phyloP scores from a whole-genome alignment of 2,329 filamentous ascomycete species.

The Pestalotiopsis sp. region DNA sequence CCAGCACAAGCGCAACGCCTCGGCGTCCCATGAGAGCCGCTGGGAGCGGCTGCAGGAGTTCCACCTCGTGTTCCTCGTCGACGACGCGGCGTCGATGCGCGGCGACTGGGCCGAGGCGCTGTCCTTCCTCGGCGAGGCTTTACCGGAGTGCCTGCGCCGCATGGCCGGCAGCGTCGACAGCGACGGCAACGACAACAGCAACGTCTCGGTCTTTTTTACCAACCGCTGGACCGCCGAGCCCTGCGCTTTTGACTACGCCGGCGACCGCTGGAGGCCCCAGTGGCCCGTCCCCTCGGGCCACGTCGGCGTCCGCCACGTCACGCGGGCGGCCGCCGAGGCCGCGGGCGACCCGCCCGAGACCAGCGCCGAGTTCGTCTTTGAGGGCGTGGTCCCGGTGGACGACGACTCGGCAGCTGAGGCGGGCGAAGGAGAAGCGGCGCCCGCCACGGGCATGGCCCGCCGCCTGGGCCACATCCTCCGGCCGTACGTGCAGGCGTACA shows the following conservation, averaged over 20 bases:
- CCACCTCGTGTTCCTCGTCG: not conserved
- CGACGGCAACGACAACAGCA: too few species aligned
- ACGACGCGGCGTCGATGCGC: not conserved
- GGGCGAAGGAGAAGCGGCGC: not conserved
- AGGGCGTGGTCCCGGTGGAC: not conserved
- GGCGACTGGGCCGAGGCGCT: not conserved
- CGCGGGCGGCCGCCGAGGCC: not conserved
- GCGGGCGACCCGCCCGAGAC: not conserved
- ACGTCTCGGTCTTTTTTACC: constrained; percentile 1
- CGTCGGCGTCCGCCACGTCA: not conserved
- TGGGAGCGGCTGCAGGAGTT: constrained; percentile 1
- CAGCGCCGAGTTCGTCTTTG: constrained; percentile 1
- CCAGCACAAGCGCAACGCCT: not conserved
- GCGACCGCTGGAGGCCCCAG: not conserved
- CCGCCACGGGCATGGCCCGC: constrained; percentile 59
- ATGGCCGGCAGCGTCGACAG: too few species aligned
- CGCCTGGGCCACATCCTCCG: constrained; percentile 72
- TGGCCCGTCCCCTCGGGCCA: constrained; percentile 6
- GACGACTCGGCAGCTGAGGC: too few species aligned
- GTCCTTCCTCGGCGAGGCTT: not conserved
- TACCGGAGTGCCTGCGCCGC: not conserved
- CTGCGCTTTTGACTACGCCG: not conserved
- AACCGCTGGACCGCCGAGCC: constrained; percentile 5
- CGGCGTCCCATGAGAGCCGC: not conserved
- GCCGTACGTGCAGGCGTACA: constrained; percentile 67